These are phyloP conservation scores for Fusarium sp. DNA, from an alignment of 2,329 filamentous ascomycete genomes.

Conservation along the genomic window DNA sequence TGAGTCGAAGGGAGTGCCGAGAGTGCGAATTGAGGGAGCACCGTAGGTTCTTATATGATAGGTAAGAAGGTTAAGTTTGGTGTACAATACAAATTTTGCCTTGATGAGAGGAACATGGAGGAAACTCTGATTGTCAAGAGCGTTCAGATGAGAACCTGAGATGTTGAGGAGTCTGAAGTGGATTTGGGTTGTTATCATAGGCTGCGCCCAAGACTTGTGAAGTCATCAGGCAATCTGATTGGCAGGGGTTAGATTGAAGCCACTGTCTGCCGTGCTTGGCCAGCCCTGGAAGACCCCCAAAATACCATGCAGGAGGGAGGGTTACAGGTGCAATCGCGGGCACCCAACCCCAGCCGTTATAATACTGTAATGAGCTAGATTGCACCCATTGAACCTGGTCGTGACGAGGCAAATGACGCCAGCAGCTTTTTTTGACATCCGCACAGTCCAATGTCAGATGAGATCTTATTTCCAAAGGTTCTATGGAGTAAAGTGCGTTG, in stretches of 20 bases:
- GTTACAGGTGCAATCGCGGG: neutral
- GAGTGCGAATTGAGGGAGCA: neutral
- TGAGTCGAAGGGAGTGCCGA: constrained; percentile 5
- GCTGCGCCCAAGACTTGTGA: constrained; percentile 32
- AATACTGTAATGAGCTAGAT: neutral
- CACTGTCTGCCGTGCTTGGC: neutral
- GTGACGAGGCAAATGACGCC: constrained; percentile 13
- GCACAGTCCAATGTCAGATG: neutral
- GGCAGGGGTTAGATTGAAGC: constrained; percentile 9
- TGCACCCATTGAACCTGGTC: constrained; percentile 5
- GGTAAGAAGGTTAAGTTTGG: neutral
- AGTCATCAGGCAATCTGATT: constrained; percentile 29
- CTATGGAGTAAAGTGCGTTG: neutral
- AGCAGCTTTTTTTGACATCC: constrained; percentile 2
- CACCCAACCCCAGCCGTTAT: constrained; percentile 7
- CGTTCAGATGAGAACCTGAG: constrained; percentile 21
- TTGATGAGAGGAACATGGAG: constrained; percentile 14
- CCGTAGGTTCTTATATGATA: neutral
- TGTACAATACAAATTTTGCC: neutral
- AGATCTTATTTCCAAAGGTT: neutral
- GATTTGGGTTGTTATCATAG: constrained; percentile 35
- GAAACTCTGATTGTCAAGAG: constrained; percentile 33
- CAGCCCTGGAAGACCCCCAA: neutral
- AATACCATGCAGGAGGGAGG: constrained; percentile 1
- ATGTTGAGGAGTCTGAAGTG: constrained; percentile 22